phyloP scores from a whole-genome alignment of 2,329 filamentous ascomycete species.

The Zalaria sp. region DNA sequence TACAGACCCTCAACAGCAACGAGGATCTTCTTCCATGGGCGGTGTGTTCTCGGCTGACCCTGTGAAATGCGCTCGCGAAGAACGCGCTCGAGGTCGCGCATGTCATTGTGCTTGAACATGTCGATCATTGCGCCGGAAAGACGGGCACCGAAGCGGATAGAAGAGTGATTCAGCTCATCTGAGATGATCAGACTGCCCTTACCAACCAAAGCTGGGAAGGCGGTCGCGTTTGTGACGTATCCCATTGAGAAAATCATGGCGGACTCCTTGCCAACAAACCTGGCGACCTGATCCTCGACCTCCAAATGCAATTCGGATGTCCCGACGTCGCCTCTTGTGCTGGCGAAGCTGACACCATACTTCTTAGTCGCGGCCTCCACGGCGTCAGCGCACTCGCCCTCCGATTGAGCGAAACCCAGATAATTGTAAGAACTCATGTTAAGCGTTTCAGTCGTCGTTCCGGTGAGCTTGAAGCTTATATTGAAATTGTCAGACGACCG shows the following conservation, averaged over 20 bases:
- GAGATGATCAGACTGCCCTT: slow-evolving; percentile 93
- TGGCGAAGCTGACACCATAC: slow-evolving; percentile 72
- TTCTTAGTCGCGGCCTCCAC: slow-evolving; percentile 75
- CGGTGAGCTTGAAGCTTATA: slow-evolving; percentile 73
- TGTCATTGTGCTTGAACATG: slow-evolving; percentile 97
- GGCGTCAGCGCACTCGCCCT: slow-evolving; percentile 87
- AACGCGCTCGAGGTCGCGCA: slow-evolving; percentile 69
- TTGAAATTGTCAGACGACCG: slow-evolving; percentile 87
- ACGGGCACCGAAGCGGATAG: slow-evolving; percentile 88
- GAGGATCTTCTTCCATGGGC: slow-evolving; percentile 98
- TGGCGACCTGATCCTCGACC: slow-evolving; percentile 77
- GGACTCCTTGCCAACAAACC: slow-evolving; percentile 85
- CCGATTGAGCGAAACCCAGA: slow-evolving; percentile 92
- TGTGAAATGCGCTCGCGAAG: slow-evolving; percentile 89
- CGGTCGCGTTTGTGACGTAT: slow-evolving; percentile 86
- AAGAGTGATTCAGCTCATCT: slow-evolving; percentile 95
- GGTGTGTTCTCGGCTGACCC: slow-evolving; percentile 93
- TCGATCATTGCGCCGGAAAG: slow-evolving; percentile 88
- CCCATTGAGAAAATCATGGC: slow-evolving; percentile 99
- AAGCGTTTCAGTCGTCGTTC: slow-evolving; percentile 82
- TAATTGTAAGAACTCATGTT: slow-evolving; percentile 99
- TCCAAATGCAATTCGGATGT: slow-evolving; percentile 79
- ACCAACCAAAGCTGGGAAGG: slow-evolving; percentile 81
- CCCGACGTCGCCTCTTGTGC: slow-evolving; percentile 69
- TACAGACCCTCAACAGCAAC: slow-evolving; percentile 94